Evolutionary conservation across 2,329 filamentous ascomycete species (phyloP).

Genomic region (Orbilia quercus): DNA sequence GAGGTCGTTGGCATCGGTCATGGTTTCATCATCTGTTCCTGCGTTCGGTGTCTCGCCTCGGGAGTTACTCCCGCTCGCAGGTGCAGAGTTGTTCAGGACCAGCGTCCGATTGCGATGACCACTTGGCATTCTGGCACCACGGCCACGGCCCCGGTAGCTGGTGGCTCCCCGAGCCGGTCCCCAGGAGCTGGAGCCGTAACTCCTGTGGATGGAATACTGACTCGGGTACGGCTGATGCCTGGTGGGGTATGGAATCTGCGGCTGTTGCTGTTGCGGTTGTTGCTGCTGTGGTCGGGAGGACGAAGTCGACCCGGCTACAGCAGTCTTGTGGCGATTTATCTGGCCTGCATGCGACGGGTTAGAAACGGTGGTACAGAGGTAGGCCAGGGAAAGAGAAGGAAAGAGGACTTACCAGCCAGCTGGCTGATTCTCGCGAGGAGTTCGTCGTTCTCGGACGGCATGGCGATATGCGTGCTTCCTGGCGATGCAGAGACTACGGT

Average conservation of each 20-base stretch:
- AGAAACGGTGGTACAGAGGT: conserved; percentile 34
- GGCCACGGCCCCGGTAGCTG: conserved; percentile 38
- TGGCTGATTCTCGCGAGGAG: conserved; percentile 70
- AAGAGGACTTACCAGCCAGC: conserved; percentile 67
- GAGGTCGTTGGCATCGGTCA: conserved; percentile 34
- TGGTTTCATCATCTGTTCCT: conserved; percentile 45
- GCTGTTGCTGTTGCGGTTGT: conserved; percentile 64
- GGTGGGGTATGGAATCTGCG: conserved; percentile 55
- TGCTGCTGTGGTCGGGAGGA: conserved; percentile 66
- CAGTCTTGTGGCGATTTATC: conserved; percentile 80
- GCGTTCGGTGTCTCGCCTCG: conserved; percentile 43
- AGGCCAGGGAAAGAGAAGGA: conserved; percentile 8
- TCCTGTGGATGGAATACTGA: conserved; percentile 33
- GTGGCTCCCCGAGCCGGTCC: conserved; percentile 25
- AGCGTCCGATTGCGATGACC: conserved; percentile 51
- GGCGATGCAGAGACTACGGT: conserved; percentile 17
- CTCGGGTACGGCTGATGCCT: conserved; percentile 55
- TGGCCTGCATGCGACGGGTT: conserved; percentile 68
- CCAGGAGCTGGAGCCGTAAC: conserved; percentile 38
- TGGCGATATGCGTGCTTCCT: conserved; percentile 55
- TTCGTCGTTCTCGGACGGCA: conserved; percentile 69
- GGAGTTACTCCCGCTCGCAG: conserved; percentile 42
- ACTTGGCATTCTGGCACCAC: conserved; percentile 45
- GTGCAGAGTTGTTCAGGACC: conserved; percentile 43
- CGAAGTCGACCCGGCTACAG: conserved; percentile 31